These are phyloP conservation scores for Eleusine indica DNA, from an alignment of 176 grass and related monocot genomes.

Conservation along the genomic window DNA sequence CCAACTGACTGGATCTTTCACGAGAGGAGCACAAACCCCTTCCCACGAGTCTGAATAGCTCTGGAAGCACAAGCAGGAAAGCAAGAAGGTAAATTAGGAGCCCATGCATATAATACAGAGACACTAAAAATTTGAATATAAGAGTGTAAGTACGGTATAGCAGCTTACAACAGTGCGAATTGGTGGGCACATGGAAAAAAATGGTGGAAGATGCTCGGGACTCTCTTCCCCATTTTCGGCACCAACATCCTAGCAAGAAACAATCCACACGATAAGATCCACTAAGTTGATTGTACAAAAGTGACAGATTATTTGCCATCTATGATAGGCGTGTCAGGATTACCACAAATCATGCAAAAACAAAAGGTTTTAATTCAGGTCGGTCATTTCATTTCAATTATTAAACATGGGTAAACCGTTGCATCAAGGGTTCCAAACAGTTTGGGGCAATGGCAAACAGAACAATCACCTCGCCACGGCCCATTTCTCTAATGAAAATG, in stretches of 20 bases:
- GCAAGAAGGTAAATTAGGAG: neutral
- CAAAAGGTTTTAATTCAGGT: neutral
- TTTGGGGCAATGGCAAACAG: neutral
- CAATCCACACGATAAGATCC: neutral
- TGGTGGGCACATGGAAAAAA: conserved; percentile 45
- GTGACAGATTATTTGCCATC: neutral
- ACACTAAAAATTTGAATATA: neutral
- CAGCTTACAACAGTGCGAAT: conserved; percentile 40
- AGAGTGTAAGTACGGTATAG: neutral
- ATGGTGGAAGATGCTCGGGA: conserved; percentile 14
- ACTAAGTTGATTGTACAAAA: neutral
- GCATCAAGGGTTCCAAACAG: neutral
- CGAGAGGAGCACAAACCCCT: conserved; percentile 10
- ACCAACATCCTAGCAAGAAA: conserved; percentile 7
- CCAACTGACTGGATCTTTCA: neutral
- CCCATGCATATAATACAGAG: neutral
- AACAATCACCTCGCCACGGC: neutral
- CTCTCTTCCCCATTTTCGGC: conserved; percentile 4
- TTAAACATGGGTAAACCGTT: neutral
- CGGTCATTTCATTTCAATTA: neutral
- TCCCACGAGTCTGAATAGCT: conserved; percentile 46
- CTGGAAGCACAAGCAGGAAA: conserved; percentile 29
- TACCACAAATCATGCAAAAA: neutral
- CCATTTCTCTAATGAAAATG: neutral
- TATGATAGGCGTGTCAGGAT: neutral